Percentiles rank a stretch among this genome's conserved stretches.
Conservation (phyloP, 106 monocot genomes). For the Dactylorhiza incarnata region DNA sequence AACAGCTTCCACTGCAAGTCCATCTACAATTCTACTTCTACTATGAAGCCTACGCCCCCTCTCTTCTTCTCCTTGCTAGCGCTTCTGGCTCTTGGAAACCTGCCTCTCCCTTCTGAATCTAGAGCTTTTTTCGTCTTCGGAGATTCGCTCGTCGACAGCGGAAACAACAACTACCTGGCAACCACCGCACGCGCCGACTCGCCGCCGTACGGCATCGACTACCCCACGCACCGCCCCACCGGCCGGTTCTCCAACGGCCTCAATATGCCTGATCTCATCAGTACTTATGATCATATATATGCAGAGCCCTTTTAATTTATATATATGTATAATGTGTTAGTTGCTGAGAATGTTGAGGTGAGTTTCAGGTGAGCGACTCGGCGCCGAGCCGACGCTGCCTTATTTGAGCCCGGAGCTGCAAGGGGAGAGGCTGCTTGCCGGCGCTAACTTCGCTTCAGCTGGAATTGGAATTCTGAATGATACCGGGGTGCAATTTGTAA, state of each 20-base stretch:
- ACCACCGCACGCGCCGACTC: slow-evolving; percentile 81
- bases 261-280: slow-evolving; percentile 90
- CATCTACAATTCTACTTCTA: neutral
- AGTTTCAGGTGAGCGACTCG: slow-evolving; percentile 42
- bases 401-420: slow-evolving; percentile 24
- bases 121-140: slow-evolving; percentile 19
- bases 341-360: neutral
- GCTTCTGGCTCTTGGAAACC: neutral
- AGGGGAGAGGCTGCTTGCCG: slow-evolving; percentile 22
- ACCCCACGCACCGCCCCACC: slow-evolving; percentile 49
- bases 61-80: neutral
- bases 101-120: neutral
- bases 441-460: slow-evolving; percentile 49
- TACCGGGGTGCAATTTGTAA: slow-evolving; percentile 46
- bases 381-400: slow-evolving; percentile 33
- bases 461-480: slow-evolving; percentile 58
- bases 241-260: slow-evolving; percentile 92
- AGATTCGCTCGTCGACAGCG: slow-evolving; percentile 87
- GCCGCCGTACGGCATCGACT: slow-evolving; percentile 77
- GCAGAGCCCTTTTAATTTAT: neutral
- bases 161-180: slow-evolving; percentile 82
- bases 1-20: neutral
- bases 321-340: no score
- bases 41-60: neutral
- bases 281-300: slow-evolving; percentile 14